Conservation (phyloP, 2,329 filamentous ascomycete species). For the Aspergillus niger region DNA sequence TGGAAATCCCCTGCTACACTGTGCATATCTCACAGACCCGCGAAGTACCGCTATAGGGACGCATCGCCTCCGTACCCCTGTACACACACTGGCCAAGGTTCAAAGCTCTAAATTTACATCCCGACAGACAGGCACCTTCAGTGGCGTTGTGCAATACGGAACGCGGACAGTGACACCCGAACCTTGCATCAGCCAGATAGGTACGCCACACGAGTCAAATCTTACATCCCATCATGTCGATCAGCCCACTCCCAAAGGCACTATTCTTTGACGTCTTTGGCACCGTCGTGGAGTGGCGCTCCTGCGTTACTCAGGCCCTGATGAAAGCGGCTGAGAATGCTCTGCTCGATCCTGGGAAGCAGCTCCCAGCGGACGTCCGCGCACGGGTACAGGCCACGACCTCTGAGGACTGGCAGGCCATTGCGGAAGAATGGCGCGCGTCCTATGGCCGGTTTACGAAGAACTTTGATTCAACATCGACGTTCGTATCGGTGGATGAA, state of each 20-base stretch:
- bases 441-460: conserved; percentile 65
- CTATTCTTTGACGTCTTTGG: conserved; percentile 42
- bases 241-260: conserved; percentile 22
- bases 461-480: conserved; percentile 37
- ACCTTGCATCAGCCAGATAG: neutral
- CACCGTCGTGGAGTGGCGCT: conserved; percentile 78
- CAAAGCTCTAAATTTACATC: neutral
- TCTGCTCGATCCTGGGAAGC: conserved; percentile 50
- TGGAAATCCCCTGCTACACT: neutral
- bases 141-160: neutral
- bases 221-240: conserved; percentile 23
- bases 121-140: neutral
- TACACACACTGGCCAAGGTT: neutral
- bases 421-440: conserved; percentile 71
- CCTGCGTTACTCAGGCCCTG: conserved; percentile 64
- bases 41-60: neutral
- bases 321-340: conserved; percentile 51
- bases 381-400: conserved; percentile 55
- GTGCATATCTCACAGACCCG: neutral
- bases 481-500: conserved; percentile 71
- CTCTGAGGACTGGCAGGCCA: conserved; percentile 60
- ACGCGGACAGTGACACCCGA: neutral
- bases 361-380: conserved; percentile 52
- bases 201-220: neutral
- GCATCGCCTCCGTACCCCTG: neutral